Evolutionary conservation across 192 early-diverging fungal genomes (phyloP).

Genomic region (Coemansia sp.): DNA sequence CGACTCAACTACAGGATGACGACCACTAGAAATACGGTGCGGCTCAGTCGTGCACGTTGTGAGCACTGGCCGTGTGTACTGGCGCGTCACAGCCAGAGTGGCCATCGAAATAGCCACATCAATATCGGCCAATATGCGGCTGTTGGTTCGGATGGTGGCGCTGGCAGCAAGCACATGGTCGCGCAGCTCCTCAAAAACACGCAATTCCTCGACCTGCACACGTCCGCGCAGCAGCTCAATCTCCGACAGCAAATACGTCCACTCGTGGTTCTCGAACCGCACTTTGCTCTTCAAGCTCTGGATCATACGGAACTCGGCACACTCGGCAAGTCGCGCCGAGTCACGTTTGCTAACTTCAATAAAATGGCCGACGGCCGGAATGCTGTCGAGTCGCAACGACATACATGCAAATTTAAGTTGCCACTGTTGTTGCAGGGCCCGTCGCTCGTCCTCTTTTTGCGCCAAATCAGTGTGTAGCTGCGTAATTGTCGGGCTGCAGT

Average conservation of each 20-base stretch:
- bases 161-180: constrained; percentile 54
- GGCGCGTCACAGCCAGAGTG: constrained; percentile 51
- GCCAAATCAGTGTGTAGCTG: constrained; percentile 43
- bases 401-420: constrained; percentile 24
- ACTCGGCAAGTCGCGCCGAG: constrained; percentile 27
- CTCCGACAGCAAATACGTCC: constrained; percentile 59
- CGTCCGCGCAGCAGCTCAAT: constrained; percentile 48
- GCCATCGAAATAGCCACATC: constrained; percentile 68
- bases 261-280: constrained; percentile 56
- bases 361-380: constrained; percentile 50
- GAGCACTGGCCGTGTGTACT: constrained; percentile 58
- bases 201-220: constrained; percentile 55
- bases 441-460: constrained; percentile 41
- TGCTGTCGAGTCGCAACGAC: constrained; percentile 47
- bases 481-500: constrained; percentile 40
- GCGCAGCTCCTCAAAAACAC: constrained; percentile 55
- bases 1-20: constrained; percentile 63
- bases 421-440: constrained; percentile 41
- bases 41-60: neutral
- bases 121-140: constrained; percentile 61
- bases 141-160: constrained; percentile 58
- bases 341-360: constrained; percentile 57
- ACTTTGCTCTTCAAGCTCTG: constrained; percentile 54
- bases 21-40: constrained; percentile 45
- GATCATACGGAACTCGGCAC: constrained; percentile 45